Evolutionary conservation across 1,139 yeast species (phyloP).

Genomic region (Hyphopichia fennica): DNA sequence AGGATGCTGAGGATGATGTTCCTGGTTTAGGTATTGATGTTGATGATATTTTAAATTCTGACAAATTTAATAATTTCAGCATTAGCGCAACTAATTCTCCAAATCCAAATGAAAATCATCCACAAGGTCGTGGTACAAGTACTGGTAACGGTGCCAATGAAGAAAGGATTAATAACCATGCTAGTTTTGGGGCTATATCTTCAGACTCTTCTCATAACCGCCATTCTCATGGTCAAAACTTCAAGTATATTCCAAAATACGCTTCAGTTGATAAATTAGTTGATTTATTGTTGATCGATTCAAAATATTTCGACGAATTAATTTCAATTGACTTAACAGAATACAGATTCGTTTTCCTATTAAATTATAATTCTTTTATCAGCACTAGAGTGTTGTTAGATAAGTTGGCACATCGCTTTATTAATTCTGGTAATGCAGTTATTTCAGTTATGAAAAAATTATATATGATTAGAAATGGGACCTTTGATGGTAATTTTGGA

Average conservation of each 20-base stretch:
- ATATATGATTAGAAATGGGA: slow-evolving; percentile 12
- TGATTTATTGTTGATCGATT: slow-evolving; percentile 43
- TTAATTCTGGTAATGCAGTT: slow-evolving; percentile 50
- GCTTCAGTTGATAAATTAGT: slow-evolving; percentile 42
- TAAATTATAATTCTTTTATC: slow-evolving; percentile 44
- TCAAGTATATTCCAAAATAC: slow-evolving; percentile 40
- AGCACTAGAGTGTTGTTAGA: slow-evolving; percentile 44
- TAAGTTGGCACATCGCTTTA: slow-evolving; percentile 43
- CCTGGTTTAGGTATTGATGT: slow-evolving; percentile 48
- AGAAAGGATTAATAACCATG: slow-evolving; percentile 5
- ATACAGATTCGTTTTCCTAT: slow-evolving; percentile 44
- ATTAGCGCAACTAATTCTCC: slow-evolving; percentile 12
- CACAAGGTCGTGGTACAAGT: background rate
- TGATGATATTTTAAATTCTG: slow-evolving; percentile 45
- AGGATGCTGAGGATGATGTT: slow-evolving; percentile 37
- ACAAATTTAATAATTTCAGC: slow-evolving; percentile 38
- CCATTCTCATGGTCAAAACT: slow-evolving; percentile 9
- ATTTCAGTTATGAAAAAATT: slow-evolving; percentile 44
- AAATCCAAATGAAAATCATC: slow-evolving; percentile 8
- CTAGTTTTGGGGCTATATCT: slow-evolving; percentile 7
- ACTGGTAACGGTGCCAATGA: slow-evolving; percentile 3
- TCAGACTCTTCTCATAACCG: slow-evolving; percentile 6
- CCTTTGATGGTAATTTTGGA: slow-evolving; percentile 5
- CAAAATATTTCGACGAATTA: slow-evolving; percentile 36
- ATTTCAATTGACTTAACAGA: slow-evolving; percentile 45